Evolutionary conservation across 2,329 filamentous ascomycete species (phyloP), one percentile per base, ranked within the genome.

Genomic region (Ophiocordyceps robertsii): DNA sequence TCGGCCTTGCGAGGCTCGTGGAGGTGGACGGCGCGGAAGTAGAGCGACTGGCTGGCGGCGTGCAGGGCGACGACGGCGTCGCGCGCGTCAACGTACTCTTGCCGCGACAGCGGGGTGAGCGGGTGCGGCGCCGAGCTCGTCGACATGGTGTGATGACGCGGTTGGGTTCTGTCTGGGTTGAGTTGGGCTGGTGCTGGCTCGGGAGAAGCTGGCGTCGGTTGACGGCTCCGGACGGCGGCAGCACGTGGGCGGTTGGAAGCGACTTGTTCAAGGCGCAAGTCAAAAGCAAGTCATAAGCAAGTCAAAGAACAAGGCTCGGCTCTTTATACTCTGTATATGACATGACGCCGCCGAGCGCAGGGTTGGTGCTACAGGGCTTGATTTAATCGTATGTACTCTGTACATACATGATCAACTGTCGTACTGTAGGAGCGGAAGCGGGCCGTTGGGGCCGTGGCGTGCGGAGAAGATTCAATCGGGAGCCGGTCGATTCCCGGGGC

Each of bases 1-100:
- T 75, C 66, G 32, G 62, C 62, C 59, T 81, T 83, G 27, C 67
- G 63, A 1, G 79, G 78, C 49, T 84, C 78, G 36, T 79, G 64
- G 7, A 82, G 63, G 39, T 72, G 80, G 32, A 85, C 73, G 40
- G 72, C 68, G 53, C 84, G 82, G 65, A 65, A 66, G 46, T 55
- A 60, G 21, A 65, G 46, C 12, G 51, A 41, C 3, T 45, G 45
- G 5, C 48, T 46, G 14, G 51, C 2, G 14, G 45, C 48, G 16
- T 59, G 49, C 9, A 49, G 44, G 31, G 62, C 60, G 32, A 72
- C 50, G 30, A 73, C 55, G 47, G 56, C 46, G 41, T 73, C 67
- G 14, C 70, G 63, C 37, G 72, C 71, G 14, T 49, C 51, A 43
- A 58, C 54, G 35, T 72, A 71, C 57, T 78, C 74, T n/a, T 65